Percentiles rank a stretch among this genome's conserved stretches.
Evolutionary conservation across 495 filamentous ascomycete species (phyloP).

Genomic region (Penicillium pulvis): DNA sequence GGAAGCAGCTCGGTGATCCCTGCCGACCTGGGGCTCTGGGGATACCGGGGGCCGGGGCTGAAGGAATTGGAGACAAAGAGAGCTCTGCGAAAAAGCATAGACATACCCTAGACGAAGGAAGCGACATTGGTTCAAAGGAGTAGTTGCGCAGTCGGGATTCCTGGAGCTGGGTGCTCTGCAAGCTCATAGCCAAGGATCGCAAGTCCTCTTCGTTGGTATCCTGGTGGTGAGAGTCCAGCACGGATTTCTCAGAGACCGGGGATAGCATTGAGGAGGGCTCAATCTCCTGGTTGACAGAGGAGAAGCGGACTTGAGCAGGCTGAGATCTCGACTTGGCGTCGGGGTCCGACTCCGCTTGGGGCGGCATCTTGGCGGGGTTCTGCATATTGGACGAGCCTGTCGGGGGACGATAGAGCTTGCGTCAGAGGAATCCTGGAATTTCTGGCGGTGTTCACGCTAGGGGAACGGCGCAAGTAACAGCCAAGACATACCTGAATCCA

Average conservation of each 20-base stretch:
- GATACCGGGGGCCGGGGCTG: not conserved
- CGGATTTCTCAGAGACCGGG: constrained; percentile 31
- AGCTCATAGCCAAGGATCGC: constrained; percentile 66
- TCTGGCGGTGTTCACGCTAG: constrained; percentile 4
- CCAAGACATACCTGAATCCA: constrained; percentile 42
- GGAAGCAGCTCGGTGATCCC: not conserved
- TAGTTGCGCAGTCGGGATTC: constrained; percentile 79
- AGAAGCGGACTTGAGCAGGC: constrained; percentile 71
- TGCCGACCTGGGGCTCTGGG: not conserved
- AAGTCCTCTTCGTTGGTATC: constrained; percentile 58
- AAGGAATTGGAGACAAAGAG: not conserved
- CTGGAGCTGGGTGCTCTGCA: constrained; percentile 76
- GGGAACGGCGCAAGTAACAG: constrained; percentile 5
- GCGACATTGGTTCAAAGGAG: constrained; percentile 81
- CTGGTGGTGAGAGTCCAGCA: constrained; percentile 36
- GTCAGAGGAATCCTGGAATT: constrained; percentile 10
- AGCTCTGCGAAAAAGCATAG: not conserved
- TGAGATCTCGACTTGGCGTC: constrained; percentile 40
- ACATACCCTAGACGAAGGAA: constrained; percentile 84
- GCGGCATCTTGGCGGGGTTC: constrained; percentile 30
- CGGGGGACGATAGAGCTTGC: constrained; percentile 12
- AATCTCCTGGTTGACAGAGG: constrained; percentile 77
- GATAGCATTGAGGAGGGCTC: constrained; percentile 43
- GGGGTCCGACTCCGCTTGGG: constrained; percentile 30
- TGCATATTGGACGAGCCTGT: constrained; percentile 27